These are phyloP conservation scores for Kwoniella mangroviensis DNA, from an alignment of 768 basidiomycete species.

Conservation along the genomic window DNA sequence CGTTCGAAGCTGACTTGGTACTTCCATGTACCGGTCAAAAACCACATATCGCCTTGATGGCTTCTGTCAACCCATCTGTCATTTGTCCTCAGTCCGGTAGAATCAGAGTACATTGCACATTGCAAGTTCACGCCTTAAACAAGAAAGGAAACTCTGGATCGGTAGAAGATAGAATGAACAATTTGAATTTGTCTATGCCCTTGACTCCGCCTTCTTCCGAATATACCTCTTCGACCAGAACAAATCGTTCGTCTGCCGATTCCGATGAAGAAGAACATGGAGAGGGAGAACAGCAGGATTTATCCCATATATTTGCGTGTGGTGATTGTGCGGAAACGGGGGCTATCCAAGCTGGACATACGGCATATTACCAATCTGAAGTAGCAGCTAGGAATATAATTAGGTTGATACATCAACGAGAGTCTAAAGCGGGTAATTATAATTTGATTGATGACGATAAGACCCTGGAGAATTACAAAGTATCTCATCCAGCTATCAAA, in stretches of 20 bases:
- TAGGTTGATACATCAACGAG: constrained; percentile 36
- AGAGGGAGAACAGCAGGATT: constrained; percentile 5
- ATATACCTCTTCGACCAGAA: background rate
- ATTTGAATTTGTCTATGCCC: constrained; percentile 24
- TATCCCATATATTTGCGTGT: constrained; percentile 53
- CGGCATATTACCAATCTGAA: constrained; percentile 56
- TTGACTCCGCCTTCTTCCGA: constrained; percentile 25
- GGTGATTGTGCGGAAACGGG: constrained; percentile 57
- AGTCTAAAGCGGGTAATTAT: constrained; percentile 19
- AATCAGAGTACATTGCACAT: constrained; percentile 47
- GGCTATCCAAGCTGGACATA: constrained; percentile 58
- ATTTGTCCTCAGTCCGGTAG: constrained; percentile 45
- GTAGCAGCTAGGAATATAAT: constrained; percentile 56
- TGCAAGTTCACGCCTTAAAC: constrained; percentile 44
- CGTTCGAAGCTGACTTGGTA: constrained; percentile 52
- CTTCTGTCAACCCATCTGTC: constrained; percentile 40
- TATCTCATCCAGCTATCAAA: constrained; percentile 52
- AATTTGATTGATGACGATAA: constrained; percentile 14
- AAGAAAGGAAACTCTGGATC: constrained; percentile 18
- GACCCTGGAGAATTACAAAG: constrained; percentile 46
- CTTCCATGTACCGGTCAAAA: constrained; percentile 57
- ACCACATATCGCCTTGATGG: constrained; percentile 51
- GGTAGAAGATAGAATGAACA: constrained; percentile 28
- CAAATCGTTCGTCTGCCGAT: background rate
- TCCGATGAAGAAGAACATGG: constrained; percentile 10